These are phyloP conservation scores for Epichloe sibirici DNA, from an alignment of 2,329 filamentous ascomycete species.

Conservation along the genomic window DNA sequence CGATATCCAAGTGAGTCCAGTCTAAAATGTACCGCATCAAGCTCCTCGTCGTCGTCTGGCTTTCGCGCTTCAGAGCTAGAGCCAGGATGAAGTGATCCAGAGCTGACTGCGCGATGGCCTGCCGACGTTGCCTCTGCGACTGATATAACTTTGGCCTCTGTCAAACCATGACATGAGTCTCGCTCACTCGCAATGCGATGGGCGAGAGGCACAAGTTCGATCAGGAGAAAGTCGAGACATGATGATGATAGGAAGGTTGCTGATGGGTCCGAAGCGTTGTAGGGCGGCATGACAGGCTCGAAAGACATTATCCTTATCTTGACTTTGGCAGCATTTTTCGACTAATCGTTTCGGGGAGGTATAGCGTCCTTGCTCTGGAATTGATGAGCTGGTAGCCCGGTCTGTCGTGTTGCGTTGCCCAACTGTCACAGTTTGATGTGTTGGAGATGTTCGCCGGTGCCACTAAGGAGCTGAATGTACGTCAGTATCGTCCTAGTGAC, in stretches of 20 bases:
- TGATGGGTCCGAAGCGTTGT: slow-evolving; percentile 60
- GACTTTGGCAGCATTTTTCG: background rate
- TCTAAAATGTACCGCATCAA: slow-evolving; percentile 75
- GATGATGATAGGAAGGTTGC: slow-evolving; percentile 71
- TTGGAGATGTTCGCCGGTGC: background rate
- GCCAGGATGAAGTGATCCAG: slow-evolving; percentile 11
- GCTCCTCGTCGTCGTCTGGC: slow-evolving; percentile 63
- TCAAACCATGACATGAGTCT: slow-evolving; percentile 27
- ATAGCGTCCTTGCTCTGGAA: background rate
- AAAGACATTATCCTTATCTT: slow-evolving; percentile 51
- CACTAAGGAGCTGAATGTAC: too few relatives aligned
- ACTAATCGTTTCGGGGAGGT: background rate
- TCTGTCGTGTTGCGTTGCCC: background rate
- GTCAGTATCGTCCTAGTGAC: too few relatives aligned
- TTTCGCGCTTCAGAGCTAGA: slow-evolving; percentile 13
- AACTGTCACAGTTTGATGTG: background rate
- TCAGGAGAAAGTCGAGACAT: slow-evolving; percentile 86
- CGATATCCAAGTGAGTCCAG: slow-evolving; percentile 80
- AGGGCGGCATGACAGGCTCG: slow-evolving; percentile 55
- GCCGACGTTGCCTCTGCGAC: slow-evolving; percentile 8
- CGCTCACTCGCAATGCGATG: slow-evolving; percentile 73
- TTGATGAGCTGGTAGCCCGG: too few relatives aligned
- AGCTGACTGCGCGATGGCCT: slow-evolving; percentile 10
- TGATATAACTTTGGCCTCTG: slow-evolving; percentile 9
- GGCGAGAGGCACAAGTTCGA: slow-evolving; percentile 91